These are phyloP conservation scores for Mucor plumbeus DNA, from an alignment of 371 early-diverging fungal species.

Conservation along the genomic window DNA sequence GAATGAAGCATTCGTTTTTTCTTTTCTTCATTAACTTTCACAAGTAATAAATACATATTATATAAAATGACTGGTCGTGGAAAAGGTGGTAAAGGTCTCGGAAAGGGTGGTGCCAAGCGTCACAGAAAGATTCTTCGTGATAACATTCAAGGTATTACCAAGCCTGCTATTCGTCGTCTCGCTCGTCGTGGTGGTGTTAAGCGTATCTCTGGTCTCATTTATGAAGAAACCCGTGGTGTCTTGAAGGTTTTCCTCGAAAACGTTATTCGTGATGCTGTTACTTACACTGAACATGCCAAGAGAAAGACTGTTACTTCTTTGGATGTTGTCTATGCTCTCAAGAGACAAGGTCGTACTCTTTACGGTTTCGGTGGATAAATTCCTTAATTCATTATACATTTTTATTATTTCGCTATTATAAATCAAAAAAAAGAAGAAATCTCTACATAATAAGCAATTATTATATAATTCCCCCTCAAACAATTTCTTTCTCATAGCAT, in stretches of 20 bases:
- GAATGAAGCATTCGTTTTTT: neutral
- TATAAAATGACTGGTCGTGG: constrained; percentile 90
- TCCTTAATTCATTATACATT: constrained; percentile 1
- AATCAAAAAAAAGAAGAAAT: neutral
- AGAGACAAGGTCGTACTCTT: constrained; percentile 98
- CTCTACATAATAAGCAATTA: constrained; percentile 2
- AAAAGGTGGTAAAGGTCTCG: constrained; percentile 98
- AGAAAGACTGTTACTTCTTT: constrained; percentile 97
- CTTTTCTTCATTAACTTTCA: constrained; percentile 23
- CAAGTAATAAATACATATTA: constrained; percentile 8
- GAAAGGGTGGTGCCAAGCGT: constrained; percentile 98
- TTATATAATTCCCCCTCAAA: constrained; percentile 7
- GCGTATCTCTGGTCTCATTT: constrained; percentile 99
- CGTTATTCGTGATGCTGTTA: constrained; percentile 98
- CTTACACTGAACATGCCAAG: constrained; percentile 99
- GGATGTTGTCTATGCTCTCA: constrained; percentile 96
- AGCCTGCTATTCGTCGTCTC: constrained; percentile 99
- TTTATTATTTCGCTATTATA: neutral
- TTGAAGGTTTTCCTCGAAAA: constrained; percentile 98
- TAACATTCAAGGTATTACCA: constrained; percentile 99
- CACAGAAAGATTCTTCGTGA: constrained; percentile 99
- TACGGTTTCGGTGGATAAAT: constrained; percentile 56
- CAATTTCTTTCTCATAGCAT: constrained; percentile 8
- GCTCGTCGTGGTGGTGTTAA: constrained; percentile 99
- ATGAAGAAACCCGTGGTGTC: constrained; percentile 98